Percentiles rank a stretch among this genome's conserved stretches.
Conservation (phyloP, 2,329 filamentous ascomycete genomes). For the Trichophyton benhamiae region DNA sequence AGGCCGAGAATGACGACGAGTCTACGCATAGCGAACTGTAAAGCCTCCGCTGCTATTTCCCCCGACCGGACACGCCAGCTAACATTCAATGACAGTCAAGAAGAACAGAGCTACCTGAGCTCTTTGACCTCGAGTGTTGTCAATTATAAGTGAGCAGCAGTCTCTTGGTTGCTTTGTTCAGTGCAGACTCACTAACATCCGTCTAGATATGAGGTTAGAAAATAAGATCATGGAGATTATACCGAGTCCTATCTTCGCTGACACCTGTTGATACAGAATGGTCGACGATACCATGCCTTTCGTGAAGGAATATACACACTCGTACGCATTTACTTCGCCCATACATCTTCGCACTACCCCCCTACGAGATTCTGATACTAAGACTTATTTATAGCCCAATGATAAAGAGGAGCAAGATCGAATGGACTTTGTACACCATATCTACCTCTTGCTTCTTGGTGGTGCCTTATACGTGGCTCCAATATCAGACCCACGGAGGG, state of each 20-base stretch:
- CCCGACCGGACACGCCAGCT: not conserved
- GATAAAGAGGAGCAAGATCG: constrained; percentile 13
- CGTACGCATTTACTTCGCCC: not conserved
- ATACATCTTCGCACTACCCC: not conserved
- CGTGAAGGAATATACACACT: constrained; percentile 7
- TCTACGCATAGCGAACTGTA: not conserved
- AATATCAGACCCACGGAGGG: constrained; percentile 33
- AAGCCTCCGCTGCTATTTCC: not conserved
- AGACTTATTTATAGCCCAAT: constrained; percentile 7
- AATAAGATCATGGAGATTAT: not conserved
- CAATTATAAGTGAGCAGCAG: constrained; percentile 6
- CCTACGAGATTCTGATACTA: not conserved
- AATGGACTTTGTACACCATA: constrained; percentile 42
- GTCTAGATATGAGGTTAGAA: not conserved
- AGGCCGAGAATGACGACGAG: not conserved
- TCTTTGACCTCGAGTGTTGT: constrained; percentile 6
- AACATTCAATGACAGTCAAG: not conserved
- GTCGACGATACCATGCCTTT: constrained; percentile 10
- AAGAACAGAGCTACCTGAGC: constrained; percentile 3
- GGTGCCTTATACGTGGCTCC: constrained; percentile 38
- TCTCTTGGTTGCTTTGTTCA: not conserved
- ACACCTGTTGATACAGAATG: constrained; percentile 6
- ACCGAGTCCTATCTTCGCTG: not conserved
- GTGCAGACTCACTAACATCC: not conserved
- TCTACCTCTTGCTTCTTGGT: constrained; percentile 38